phyloP scores from a whole-genome alignment of 805 yeast species.

The Saturnispora mendoncae region DNA sequence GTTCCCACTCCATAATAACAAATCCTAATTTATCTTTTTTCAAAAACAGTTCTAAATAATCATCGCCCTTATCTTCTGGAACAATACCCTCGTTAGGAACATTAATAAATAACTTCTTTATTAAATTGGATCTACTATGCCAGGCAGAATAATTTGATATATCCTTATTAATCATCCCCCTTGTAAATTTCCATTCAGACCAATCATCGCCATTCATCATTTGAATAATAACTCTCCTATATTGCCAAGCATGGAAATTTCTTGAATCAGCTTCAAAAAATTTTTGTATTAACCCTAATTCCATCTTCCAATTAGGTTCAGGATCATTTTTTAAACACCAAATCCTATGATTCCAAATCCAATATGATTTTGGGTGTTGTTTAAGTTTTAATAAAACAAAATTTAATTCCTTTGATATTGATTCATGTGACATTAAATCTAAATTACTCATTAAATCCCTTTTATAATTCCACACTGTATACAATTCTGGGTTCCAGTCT shows the following conservation, averaged over 20 bases:
- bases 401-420: conserved; percentile 48
- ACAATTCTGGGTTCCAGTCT: conserved; percentile 71
- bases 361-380: conserved; percentile 78
- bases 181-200: conserved; percentile 68
- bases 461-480: conserved; percentile 84
- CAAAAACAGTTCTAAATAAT: conserved; percentile 13
- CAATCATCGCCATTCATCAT: conserved; percentile 24
- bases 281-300: conserved; percentile 59
- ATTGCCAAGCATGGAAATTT: conserved; percentile 95
- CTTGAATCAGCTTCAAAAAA: conserved; percentile 67
- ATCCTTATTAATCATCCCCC: conserved; percentile 66
- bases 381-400: conserved; percentile 53
- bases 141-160: conserved; percentile 93
- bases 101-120: conserved; percentile 40
- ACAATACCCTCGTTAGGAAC: conserved; percentile 16
- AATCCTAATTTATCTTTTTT: conserved; percentile 22
- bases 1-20: conserved; percentile 49
- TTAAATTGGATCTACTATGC: conserved; percentile 76
- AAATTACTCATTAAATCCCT: conserved; percentile 50
- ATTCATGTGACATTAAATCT: conserved; percentile 23
- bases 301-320: conserved; percentile 56
- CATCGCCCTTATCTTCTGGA: conserved; percentile 12
- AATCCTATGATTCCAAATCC: conserved; percentile 91
- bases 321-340: conserved; percentile 61
- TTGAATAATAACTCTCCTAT: conserved; percentile 63